Evolutionary conservation across 352 stramenopile species (phyloP).

Genomic region (Pythium sp.): DNA sequence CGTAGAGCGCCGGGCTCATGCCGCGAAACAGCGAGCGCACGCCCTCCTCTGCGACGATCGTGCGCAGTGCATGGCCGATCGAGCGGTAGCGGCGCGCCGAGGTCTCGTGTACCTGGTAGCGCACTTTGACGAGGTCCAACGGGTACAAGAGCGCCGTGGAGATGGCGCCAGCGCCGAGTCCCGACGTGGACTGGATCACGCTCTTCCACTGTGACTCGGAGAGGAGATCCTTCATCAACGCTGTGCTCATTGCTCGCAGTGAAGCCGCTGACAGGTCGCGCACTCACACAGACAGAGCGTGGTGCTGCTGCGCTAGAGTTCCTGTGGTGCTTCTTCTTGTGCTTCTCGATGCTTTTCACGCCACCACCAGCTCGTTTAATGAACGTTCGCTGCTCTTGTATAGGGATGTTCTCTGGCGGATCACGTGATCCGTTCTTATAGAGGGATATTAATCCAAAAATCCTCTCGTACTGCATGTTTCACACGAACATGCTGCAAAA

Average conservation of each 20-base stretch:
- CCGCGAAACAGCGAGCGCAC: slow-evolving; percentile 91
- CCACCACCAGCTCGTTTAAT: slow-evolving; percentile 14
- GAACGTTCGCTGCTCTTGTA: slow-evolving; percentile 11
- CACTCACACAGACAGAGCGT: background rate
- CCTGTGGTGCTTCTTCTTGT: background rate
- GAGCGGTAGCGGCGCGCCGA: slow-evolving; percentile 67
- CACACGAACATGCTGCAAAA: slow-evolving; percentile 1
- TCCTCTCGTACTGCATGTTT: background rate
- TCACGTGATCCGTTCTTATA: slow-evolving; percentile 3
- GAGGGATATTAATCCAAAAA: background rate
- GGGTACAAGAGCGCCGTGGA: slow-evolving; percentile 91
- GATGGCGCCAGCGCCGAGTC: slow-evolving; percentile 72
- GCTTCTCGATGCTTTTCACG: slow-evolving; percentile 12
- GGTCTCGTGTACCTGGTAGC: slow-evolving; percentile 95
- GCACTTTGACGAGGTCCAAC: slow-evolving; percentile 96
- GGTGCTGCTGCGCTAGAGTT: background rate
- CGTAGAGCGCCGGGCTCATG: slow-evolving; percentile 94
- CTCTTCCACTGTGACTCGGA: slow-evolving; percentile 61
- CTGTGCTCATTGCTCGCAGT: slow-evolving; percentile 12
- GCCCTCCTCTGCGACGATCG: slow-evolving; percentile 85
- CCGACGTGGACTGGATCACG: slow-evolving; percentile 64
- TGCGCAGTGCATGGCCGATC: slow-evolving; percentile 66
- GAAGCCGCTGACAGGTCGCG: background rate
- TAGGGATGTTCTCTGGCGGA: slow-evolving; percentile 4
- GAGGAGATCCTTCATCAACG: slow-evolving; percentile 41